These are phyloP conservation scores for Clonostachys rosea DNA, from an alignment of 2,329 filamentous ascomycete genomes.

Conservation along the genomic window DNA sequence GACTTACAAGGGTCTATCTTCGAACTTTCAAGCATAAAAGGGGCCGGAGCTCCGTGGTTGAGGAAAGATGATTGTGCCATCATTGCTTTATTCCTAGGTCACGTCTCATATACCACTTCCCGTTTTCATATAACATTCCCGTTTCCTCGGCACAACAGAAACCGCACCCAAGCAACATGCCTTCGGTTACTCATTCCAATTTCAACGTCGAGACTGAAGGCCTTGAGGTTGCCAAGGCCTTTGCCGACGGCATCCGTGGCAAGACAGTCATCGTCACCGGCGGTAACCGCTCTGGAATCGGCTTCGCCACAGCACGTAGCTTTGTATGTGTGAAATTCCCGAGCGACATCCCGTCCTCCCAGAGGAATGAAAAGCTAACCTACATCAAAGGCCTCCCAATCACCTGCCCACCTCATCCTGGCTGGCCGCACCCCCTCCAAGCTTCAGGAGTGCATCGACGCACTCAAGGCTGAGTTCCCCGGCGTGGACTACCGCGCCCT, in stretches of 20 bases:
- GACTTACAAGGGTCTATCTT: too few species aligned
- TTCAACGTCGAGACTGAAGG: slow-evolving; percentile 10
- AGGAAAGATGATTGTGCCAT: too few species aligned
- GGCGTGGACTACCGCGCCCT: slow-evolving; percentile 11
- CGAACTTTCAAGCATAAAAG: too few species aligned
- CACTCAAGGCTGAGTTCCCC: slow-evolving; percentile 3
- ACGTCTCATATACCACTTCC: too few species aligned
- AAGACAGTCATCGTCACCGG: slow-evolving; percentile 30
- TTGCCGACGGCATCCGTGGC: slow-evolving; percentile 13
- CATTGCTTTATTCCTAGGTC: too few species aligned
- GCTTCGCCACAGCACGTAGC: slow-evolving; percentile 25
- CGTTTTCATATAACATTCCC: too few species aligned
- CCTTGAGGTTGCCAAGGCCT: slow-evolving; percentile 10
- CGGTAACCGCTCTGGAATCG: slow-evolving; percentile 23
- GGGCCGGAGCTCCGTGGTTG: too few species aligned
- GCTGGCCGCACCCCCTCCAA: slow-evolving; percentile 1
- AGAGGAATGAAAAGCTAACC: neutral
- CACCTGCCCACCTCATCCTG: slow-evolving; percentile 4
- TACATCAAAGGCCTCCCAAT: neutral
- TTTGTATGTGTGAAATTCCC: slow-evolving; percentile 1
- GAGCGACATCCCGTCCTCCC: too few species aligned
- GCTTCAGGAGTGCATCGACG: neutral
- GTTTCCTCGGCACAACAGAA: too few species aligned
- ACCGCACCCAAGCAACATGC: slow-evolving; percentile 4
- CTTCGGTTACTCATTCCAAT: slow-evolving; percentile 11